Base-by-base conservation (phyloP, 164 flowering plant genomes). In the Vitis amurensis region DNA sequence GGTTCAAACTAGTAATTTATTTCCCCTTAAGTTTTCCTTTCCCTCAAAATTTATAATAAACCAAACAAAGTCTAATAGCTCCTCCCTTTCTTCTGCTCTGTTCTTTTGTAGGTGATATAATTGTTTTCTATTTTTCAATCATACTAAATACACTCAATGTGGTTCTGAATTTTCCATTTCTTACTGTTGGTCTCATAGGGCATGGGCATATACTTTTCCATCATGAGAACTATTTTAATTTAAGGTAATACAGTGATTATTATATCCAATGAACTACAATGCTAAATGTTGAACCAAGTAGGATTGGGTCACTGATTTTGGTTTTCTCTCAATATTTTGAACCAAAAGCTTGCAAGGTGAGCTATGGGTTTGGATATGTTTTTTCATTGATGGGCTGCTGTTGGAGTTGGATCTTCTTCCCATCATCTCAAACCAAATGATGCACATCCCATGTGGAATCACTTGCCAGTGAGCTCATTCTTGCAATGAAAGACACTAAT, bases 401-500 rank as follows among this genome's bases (percentile, higher is more conserved):
- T 93, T 78, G 94, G 84, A 66, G 53, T 95, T 85, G 99, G 99
- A 47, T 95, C 99, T 23, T 73, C 92, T 19, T 95, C 93, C 77
- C 93, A 95, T 78, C 98, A 95, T 84, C 92, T 93, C 47, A 77
- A 86, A 55, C 99, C 98, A 64, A 79, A 93, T 86, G 97, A 95
- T 85, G 87, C 92, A 61, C 78, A 82, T 19, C 98, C 93, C 75
- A 90, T 95, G 12, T 95, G 98, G 99, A 97, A 95, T 73, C 94
- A 98, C 44, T 77, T 95, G 76, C 99, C 99, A 0, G 98, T 95
- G 73, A 80, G 90, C 30, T 65, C 67, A 3, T 76, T 56, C 12
- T 8, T 19, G 23, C 44, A n/a, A 14, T 7, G 58, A 44, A 19
- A 17, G 12, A 56, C n/a, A 53, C 5, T 31, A 11, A 11, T 9